These are phyloP conservation scores for Albizia julibrissin DNA, from an alignment of 306 rosid genomes.

Conservation along the genomic window DNA sequence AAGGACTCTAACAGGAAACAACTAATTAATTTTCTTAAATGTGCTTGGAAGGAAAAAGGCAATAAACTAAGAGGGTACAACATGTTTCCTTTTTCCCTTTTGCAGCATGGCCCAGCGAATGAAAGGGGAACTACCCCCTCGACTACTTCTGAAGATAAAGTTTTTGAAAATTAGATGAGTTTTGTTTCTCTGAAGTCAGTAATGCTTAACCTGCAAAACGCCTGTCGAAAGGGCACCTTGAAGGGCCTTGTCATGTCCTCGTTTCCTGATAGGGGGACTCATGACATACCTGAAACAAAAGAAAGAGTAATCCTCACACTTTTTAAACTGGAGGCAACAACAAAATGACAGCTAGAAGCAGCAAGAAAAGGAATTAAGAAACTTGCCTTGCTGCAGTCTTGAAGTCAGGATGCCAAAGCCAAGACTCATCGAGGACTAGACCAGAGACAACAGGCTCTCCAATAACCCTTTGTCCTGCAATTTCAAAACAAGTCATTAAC, in stretches of 20 bases:
- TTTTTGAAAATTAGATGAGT: not conserved
- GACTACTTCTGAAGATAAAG: not conserved
- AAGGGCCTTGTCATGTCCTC: constrained; percentile 88
- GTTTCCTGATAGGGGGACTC: constrained; percentile 91
- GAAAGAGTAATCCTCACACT: constrained; percentile 9
- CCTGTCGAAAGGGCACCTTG: constrained; percentile 90
- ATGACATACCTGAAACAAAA: constrained; percentile 81
- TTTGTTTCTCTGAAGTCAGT: constrained; percentile 8
- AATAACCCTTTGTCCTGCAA: constrained; percentile 79
- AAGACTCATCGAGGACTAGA: constrained; percentile 81
- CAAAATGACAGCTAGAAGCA: constrained; percentile 24
- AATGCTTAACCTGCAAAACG: constrained; percentile 69
- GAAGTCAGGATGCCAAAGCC: constrained; percentile 94
- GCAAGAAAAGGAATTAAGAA: constrained; percentile 17
- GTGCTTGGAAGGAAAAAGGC: not conserved
- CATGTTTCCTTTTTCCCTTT: not conserved
- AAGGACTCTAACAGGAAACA: not conserved
- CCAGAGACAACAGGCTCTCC: constrained; percentile 93
- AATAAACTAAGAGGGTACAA: not conserved
- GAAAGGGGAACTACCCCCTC: not conserved
- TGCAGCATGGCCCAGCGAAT: not conserved
- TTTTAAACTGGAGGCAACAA: constrained; percentile 25
- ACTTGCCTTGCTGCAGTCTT: constrained; percentile 78
- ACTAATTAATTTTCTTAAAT: not conserved
- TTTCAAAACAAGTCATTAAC: constrained; percentile 26